Conservation (phyloP, 1,284 basidiomycete species). For the Gymnopus androsaceus region DNA sequence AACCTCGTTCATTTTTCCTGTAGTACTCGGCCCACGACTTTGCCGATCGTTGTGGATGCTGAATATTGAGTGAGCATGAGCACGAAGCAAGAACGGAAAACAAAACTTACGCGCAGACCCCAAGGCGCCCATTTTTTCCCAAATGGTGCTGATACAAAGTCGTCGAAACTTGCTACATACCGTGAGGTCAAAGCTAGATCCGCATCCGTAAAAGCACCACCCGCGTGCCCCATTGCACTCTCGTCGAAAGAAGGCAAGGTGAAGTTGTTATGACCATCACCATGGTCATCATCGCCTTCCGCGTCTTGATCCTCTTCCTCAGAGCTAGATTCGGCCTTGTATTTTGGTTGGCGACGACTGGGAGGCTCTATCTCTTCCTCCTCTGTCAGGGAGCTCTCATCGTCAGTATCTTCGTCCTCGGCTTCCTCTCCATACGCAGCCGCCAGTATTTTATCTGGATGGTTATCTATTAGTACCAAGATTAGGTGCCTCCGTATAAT, state of each 20-base stretch:
- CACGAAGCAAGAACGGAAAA: not conserved
- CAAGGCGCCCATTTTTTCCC: slow-evolving; percentile 58
- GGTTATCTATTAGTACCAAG: not conserved
- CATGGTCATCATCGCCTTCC: slow-evolving; percentile 31
- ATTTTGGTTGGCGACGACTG: slow-evolving; percentile 33
- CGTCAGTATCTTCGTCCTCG: slow-evolving; percentile 30
- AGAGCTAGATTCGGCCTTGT: slow-evolving; percentile 38
- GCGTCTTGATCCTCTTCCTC: slow-evolving; percentile 31
- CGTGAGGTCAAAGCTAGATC: slow-evolving; percentile 60
- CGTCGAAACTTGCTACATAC: slow-evolving; percentile 49
- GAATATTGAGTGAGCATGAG: not conserved
- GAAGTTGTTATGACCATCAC: slow-evolving; percentile 35
- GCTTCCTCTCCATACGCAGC: slow-evolving; percentile 41
- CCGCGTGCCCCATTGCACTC: slow-evolving; percentile 52
- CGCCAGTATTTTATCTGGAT: slow-evolving; percentile 55
- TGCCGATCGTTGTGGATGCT: slow-evolving; percentile 53
- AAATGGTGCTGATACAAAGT: slow-evolving; percentile 43
- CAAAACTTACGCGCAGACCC: slow-evolving; percentile 42
- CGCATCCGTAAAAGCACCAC: slow-evolving; percentile 51
- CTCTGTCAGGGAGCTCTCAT: slow-evolving; percentile 24
- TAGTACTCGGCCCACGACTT: slow-evolving; percentile 66
- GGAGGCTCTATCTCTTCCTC: slow-evolving; percentile 11
- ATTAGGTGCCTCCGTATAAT: not conserved
- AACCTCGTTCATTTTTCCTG: slow-evolving; percentile 51
- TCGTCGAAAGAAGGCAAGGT: slow-evolving; percentile 41